phyloP scores from a whole-genome alignment of 768 basidiomycete species.

The Mycena capillaripes region DNA sequence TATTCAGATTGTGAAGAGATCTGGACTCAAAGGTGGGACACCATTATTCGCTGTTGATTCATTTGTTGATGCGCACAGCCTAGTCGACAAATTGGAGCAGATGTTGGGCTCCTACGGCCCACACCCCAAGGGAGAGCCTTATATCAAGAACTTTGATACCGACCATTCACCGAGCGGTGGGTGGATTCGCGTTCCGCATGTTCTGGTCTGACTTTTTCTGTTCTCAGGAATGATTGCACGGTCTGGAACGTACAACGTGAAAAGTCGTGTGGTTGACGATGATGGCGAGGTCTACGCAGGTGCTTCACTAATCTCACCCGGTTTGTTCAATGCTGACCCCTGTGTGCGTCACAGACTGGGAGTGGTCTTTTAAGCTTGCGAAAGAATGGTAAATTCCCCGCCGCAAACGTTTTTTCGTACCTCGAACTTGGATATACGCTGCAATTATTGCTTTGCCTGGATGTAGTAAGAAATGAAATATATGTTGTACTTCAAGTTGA shows the following conservation, averaged over 20 bases:
- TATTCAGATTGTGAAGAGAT: constrained; percentile 89
- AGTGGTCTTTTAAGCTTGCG: constrained; percentile 92
- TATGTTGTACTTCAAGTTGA: constrained; percentile 10
- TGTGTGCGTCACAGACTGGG: constrained; percentile 68
- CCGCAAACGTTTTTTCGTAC: constrained; percentile 14
- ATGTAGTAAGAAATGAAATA: constrained; percentile 26
- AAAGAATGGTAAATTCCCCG: constrained; percentile 83
- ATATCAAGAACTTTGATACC: constrained; percentile 82
- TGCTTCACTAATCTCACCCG: constrained; percentile 49
- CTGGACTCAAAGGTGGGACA: constrained; percentile 77
- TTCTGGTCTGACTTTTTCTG: constrained; percentile 45
- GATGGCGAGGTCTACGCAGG: constrained; percentile 86
- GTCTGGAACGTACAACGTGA: constrained; percentile 81
- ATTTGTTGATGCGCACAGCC: constrained; percentile 13
- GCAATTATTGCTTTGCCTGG: constrained; percentile 7
- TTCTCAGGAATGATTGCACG: constrained; percentile 89
- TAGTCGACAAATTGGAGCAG: constrained; percentile 92
- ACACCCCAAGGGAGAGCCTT: constrained; percentile 70
- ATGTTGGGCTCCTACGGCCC: constrained; percentile 98
- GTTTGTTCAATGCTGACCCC: background rate
- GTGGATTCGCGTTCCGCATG: background rate
- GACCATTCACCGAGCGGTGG: constrained; percentile 65
- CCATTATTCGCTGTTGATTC: constrained; percentile 14
- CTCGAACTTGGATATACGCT: constrained; percentile 18
- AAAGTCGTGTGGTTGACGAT: constrained; percentile 89